A percentile compares a stretch with the other conserved stretches of the same genome.
phyloP scores from a whole-genome alignment of 371 early-diverging fungal genomes.

The Mucor sp. region DNA sequence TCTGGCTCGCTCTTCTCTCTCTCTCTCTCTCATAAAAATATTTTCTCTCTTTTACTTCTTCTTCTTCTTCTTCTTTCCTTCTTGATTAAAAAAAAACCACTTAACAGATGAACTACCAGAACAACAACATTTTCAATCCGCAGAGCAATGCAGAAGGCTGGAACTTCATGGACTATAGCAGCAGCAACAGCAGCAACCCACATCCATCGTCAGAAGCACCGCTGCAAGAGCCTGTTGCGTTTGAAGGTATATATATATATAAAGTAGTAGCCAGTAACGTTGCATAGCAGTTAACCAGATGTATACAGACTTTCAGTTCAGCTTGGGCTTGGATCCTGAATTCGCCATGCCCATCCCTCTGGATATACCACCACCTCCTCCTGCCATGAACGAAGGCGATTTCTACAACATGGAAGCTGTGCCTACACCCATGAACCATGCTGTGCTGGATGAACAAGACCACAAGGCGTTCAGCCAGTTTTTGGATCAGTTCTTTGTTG shows the following conservation, averaged over 20 bases:
- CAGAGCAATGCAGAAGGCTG: neutral
- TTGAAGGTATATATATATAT: constrained; percentile 51
- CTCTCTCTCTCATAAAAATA: neutral
- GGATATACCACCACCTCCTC: constrained; percentile 36
- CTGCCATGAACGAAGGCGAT: constrained; percentile 9
- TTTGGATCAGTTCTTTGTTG: constrained; percentile 46
- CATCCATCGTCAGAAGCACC: constrained; percentile 19
- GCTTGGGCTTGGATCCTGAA: constrained; percentile 49
- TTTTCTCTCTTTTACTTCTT: neutral
- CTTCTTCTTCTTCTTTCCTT: neutral
- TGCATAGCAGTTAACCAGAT: neutral
- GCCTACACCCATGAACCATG: constrained; percentile 13
- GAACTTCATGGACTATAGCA: constrained; percentile 10
- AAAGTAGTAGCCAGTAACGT: neutral
- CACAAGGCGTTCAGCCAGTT: constrained; percentile 46
- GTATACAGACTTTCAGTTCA: constrained; percentile 48
- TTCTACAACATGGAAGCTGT: constrained; percentile 11
- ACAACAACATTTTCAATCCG: neutral
- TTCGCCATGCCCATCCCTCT: constrained; percentile 50
- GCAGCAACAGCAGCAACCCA: constrained; percentile 1
- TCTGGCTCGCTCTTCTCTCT: neutral
- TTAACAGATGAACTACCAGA: neutral
- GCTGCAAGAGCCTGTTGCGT: constrained; percentile 50
- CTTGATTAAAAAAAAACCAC: neutral
- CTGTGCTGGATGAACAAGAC: constrained; percentile 46